A percentile compares a stretch with the other conserved stretches of the same genome.
Conservation (phyloP, 345 rosid species). For the Cochlearia excelsa region DNA sequence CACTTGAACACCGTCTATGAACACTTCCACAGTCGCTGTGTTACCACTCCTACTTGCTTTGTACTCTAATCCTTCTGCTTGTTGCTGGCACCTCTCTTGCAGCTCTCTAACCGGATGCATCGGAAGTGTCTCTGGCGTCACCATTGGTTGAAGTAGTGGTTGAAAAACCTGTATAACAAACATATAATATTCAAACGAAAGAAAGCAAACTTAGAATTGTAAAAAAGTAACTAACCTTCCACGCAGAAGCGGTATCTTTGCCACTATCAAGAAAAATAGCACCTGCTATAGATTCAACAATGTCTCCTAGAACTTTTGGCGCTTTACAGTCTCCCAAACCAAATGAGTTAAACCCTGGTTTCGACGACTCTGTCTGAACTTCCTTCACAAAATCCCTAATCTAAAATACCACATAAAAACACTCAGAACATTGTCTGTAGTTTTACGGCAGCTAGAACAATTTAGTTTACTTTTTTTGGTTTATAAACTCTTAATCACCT, state of each 20-base stretch:
- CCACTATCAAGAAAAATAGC: conserved; percentile 91
- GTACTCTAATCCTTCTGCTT: conserved; percentile 96
- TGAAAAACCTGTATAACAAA: conserved; percentile 61
- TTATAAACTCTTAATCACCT: conserved; percentile 41
- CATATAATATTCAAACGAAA: background rate
- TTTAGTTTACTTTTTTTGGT: background rate
- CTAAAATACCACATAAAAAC: conserved; percentile 36
- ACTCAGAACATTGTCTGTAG: too few relatives aligned
- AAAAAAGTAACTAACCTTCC: conserved; percentile 65
- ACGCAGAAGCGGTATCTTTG: conserved; percentile 69
- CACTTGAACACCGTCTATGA: conserved; percentile 80
- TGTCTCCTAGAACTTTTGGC: conserved; percentile 97
- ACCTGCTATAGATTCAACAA: conserved; percentile 94
- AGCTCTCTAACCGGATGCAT: conserved; percentile 99
- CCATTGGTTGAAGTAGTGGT: conserved; percentile 95
- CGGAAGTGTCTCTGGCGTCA: conserved; percentile 95
- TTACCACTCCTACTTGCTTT: conserved; percentile 82
- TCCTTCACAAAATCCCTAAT: conserved; percentile 92
- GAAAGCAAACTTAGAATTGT: background rate
- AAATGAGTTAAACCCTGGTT: conserved; percentile 95
- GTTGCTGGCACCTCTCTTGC: conserved; percentile 97
- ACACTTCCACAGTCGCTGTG: conserved; percentile 93
- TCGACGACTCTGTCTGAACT: conserved; percentile 67
- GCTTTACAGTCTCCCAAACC: conserved; percentile 99
- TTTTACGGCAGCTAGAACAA: conserved; percentile 1